Percentiles rank a stretch among this genome's conserved stretches.
Conservation (phyloP, 2,329 filamentous ascomycete genomes). For the Sporothrix globosa region DNA sequence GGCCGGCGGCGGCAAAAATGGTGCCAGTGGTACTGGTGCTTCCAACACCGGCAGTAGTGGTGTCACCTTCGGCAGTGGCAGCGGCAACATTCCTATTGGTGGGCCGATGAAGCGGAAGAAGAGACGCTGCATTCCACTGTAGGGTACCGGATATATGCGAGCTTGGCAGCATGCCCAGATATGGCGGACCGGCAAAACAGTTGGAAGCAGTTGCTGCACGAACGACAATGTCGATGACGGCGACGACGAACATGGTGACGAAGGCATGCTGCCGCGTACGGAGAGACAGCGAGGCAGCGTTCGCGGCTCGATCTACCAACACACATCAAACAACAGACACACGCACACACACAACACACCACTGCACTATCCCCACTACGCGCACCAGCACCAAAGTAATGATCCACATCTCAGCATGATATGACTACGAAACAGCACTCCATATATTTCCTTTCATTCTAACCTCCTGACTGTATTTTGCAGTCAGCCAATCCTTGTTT, state of each 20-base stretch:
- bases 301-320: background rate
- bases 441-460: conserved; percentile 33
- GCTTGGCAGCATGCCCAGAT: conserved; percentile 27
- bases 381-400: conserved; percentile 34
- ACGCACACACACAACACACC: background rate
- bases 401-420: conserved; percentile 39
- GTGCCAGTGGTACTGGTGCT: conserved; percentile 38
- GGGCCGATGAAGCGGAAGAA: conserved; percentile 73
- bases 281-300: background rate
- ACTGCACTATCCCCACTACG: background rate
- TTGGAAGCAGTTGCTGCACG: background rate
- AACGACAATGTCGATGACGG: background rate
- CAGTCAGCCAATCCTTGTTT: background rate
- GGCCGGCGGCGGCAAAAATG: conserved; percentile 43
- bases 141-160: conserved; percentile 42
- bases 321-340: background rate
- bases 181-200: background rate
- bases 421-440: conserved; percentile 36
- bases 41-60: conserved; percentile 45
- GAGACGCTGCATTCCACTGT: conserved; percentile 80
- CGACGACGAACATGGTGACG: background rate
- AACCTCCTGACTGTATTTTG: conserved; percentile 10
- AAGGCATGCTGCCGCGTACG: background rate
- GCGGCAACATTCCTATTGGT: conserved; percentile 45
- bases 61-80: conserved; percentile 39